Conservation (phyloP, 352 stramenopile species). For the Phytophthora citrophthora region DNA sequence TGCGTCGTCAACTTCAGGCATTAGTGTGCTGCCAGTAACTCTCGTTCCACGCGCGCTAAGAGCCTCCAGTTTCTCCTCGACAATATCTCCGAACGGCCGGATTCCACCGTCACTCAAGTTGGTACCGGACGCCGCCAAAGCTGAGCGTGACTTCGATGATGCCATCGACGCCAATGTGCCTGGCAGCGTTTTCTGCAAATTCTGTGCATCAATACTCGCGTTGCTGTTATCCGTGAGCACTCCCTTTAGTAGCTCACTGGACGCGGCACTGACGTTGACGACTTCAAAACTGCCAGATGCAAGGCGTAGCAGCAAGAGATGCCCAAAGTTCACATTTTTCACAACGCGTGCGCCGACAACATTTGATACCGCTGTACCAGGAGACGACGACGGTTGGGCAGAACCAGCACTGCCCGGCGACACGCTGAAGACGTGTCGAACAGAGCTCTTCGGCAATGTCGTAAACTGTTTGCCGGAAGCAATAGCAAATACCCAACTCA, state of each 20-base stretch:
- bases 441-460: constrained; percentile 66
- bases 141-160: constrained; percentile 35
- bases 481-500: constrained; percentile 72
- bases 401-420: constrained; percentile 41
- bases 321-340: constrained; percentile 81
- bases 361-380: constrained; percentile 42
- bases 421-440: constrained; percentile 81
- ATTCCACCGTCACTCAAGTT: constrained; percentile 35
- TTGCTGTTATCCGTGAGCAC: constrained; percentile 44
- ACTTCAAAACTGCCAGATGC: constrained; percentile 78
- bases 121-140: constrained; percentile 5
- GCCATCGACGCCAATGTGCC: constrained; percentile 62
- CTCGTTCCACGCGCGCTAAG: constrained; percentile 64
- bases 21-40: constrained; percentile 66
- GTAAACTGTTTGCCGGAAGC: constrained; percentile 66
- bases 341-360: constrained; percentile 69
- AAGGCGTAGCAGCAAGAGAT: constrained; percentile 76
- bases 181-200: constrained; percentile 49
- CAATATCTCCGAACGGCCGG: constrained; percentile 62
- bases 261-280: constrained; percentile 79
- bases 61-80: constrained; percentile 64
- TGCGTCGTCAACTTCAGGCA: constrained; percentile 70
- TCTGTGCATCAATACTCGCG: constrained; percentile 11
- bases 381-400: neutral
- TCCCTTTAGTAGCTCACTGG: constrained; percentile 73